phyloP scores from a whole-genome alignment of 352 stramenopile genomes.

The Phytophthora pisi region DNA sequence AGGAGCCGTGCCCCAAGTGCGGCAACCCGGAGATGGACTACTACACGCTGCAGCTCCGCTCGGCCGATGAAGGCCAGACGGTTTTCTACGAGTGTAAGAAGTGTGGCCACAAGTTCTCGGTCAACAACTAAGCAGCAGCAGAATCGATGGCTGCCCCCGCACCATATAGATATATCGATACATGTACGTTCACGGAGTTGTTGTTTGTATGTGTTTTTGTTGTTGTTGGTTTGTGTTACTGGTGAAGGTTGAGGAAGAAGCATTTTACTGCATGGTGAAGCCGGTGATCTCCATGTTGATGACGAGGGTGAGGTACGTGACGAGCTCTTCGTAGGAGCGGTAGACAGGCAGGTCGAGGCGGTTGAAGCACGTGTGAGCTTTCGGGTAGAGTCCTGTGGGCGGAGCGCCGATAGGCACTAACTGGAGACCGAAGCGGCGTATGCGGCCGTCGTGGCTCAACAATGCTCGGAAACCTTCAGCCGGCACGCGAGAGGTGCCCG shows the following conservation, averaged over 20 bases:
- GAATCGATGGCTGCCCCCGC: constrained; percentile 1
- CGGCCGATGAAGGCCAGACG: constrained; percentile 99
- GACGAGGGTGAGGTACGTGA: constrained; percentile 96
- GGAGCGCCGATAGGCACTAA: constrained; percentile 85
- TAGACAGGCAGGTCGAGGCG: constrained; percentile 87
- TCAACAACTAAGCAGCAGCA: constrained; percentile 76
- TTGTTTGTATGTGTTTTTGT: constrained; percentile 4
- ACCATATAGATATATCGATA: constrained; percentile 44
- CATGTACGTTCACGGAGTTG: constrained; percentile 32
- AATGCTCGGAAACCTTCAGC: constrained; percentile 95
- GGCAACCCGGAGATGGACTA: constrained; percentile 97
- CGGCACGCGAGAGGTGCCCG: constrained; percentile 89
- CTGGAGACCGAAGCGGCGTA: constrained; percentile 97
- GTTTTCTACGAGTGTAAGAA: constrained; percentile 99
- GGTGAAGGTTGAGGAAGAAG: background rate
- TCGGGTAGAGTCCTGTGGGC: constrained; percentile 77
- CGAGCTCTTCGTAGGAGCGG: constrained; percentile 78
- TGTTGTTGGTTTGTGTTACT: constrained; percentile 6
- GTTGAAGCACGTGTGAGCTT: constrained; percentile 91
- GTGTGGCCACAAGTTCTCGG: constrained; percentile 92
- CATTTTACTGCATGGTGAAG: constrained; percentile 94
- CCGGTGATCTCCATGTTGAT: constrained; percentile 98
- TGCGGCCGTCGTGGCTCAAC: constrained; percentile 76
- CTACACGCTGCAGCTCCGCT: constrained; percentile 99
- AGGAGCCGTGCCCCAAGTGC: constrained; percentile 99